phyloP scores from a whole-genome alignment of 495 filamentous ascomycete species.

The Aspergillus asperescens region DNA sequence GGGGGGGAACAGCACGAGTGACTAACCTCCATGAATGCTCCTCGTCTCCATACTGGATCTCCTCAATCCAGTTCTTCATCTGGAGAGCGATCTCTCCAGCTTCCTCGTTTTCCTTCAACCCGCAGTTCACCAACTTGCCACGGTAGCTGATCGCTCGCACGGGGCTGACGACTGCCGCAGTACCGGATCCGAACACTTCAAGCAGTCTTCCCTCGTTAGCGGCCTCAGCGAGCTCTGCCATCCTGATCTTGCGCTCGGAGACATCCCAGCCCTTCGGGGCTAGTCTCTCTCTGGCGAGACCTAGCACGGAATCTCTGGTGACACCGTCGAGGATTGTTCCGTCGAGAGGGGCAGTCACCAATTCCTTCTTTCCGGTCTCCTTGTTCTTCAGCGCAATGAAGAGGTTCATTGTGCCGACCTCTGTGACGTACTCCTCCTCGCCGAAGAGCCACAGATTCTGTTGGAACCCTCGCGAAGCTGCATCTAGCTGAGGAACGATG shows the following conservation, averaged over 20 bases:
- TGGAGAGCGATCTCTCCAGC: constrained; percentile 74
- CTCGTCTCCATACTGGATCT: constrained; percentile 89
- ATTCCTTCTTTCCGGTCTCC: constrained; percentile 79
- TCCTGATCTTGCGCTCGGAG: constrained; percentile 82
- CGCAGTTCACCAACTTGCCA: constrained; percentile 71
- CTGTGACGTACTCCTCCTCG: constrained; percentile 88
- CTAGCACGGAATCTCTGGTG: constrained; percentile 79
- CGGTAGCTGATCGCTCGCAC: constrained; percentile 82
- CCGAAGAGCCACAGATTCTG: constrained; percentile 98
- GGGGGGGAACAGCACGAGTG: background rate
- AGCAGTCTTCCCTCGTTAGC: constrained; percentile 77
- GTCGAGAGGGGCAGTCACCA: constrained; percentile 88
- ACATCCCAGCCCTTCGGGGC: constrained; percentile 83
- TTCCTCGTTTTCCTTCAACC: constrained; percentile 70
- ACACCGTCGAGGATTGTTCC: constrained; percentile 97
- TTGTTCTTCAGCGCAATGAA: constrained; percentile 78
- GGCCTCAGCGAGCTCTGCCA: constrained; percentile 74
- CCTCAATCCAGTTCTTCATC: constrained; percentile 97
- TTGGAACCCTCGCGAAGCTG: constrained; percentile 84
- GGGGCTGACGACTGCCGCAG: constrained; percentile 69
- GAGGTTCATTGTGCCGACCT: constrained; percentile 98
- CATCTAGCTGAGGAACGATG: constrained; percentile 86
- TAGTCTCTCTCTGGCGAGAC: constrained; percentile 76
- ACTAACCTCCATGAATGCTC: constrained; percentile 74
- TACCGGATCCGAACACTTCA: constrained; percentile 91